These are phyloP conservation scores for Puccinellia tenuiflora DNA, from an alignment of 176 grass and related monocot genomes.

Conservation along the genomic window DNA sequence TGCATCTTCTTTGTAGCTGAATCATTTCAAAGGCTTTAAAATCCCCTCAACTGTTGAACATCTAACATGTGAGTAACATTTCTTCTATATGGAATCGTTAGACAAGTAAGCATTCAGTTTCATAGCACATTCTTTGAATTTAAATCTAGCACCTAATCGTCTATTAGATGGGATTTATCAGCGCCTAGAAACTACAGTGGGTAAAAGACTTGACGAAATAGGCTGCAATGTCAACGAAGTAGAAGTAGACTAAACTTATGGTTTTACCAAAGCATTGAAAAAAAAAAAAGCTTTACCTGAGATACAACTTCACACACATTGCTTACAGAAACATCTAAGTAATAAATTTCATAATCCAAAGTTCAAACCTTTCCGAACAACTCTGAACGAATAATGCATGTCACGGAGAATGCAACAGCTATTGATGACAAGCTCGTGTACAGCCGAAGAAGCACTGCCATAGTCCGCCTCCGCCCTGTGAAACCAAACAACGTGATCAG, in stretches of 20 bases:
- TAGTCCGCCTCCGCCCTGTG: slow-evolving; percentile 60
- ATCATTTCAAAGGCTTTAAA: not conserved
- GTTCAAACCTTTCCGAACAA: slow-evolving; percentile 61
- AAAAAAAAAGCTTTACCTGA: not conserved
- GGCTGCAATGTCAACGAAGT: not conserved
- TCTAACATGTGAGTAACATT: slow-evolving; percentile 4
- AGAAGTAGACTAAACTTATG: not conserved
- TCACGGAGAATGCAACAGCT: slow-evolving; percentile 57
- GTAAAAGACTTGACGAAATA: not conserved
- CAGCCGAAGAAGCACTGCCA: slow-evolving; percentile 45
- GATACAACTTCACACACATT: not conserved
- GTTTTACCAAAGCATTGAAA: not conserved
- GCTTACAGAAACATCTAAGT: not conserved
- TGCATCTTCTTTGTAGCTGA: slow-evolving; percentile 10
- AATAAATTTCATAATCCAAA: slow-evolving; percentile 14
- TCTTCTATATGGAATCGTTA: not conserved
- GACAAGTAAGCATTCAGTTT: not conserved
- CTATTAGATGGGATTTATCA: not conserved
- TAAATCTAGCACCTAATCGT: not conserved
- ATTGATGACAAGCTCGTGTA: slow-evolving; percentile 78
- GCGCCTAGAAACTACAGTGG: not conserved
- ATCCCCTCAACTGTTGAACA: not conserved
- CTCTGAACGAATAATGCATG: slow-evolving; percentile 53
- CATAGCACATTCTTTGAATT: not conserved
- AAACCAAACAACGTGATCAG: slow-evolving; percentile 23